These are phyloP conservation scores for Didymellaceae sp. DNA, from an alignment of 2,329 filamentous ascomycete genomes.

Conservation along the genomic window DNA sequence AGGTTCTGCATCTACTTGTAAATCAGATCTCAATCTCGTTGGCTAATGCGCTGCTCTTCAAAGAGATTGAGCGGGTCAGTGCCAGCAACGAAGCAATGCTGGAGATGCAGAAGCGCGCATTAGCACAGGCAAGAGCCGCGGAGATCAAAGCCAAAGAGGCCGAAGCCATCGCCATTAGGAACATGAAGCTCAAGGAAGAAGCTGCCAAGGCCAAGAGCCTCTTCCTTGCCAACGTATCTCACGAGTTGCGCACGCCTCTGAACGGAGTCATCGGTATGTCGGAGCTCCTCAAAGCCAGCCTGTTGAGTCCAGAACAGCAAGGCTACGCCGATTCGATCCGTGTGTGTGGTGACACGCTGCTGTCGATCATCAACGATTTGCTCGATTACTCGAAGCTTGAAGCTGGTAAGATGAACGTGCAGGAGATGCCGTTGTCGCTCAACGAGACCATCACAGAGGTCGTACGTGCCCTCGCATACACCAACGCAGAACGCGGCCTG, in stretches of 20 bases:
- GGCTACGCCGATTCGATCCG: constrained; percentile 69
- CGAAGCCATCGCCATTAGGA: constrained; percentile 76
- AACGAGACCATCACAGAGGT: constrained; percentile 69
- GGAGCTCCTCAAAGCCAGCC: constrained; percentile 65
- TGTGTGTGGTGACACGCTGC: constrained; percentile 65
- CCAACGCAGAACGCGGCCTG: constrained; percentile 66
- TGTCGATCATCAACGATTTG: constrained; percentile 61
- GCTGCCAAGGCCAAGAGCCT: constrained; percentile 83
- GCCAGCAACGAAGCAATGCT: constrained; percentile 81
- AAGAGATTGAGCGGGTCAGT: constrained; percentile 75
- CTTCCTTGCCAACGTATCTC: constrained; percentile 65
- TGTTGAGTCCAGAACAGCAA: constrained; percentile 63
- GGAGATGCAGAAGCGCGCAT: constrained; percentile 74
- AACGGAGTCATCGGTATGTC: constrained; percentile 65
- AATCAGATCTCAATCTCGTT: constrained; percentile 75
- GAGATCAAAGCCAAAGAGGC: constrained; percentile 79
- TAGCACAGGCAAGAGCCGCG: constrained; percentile 73
- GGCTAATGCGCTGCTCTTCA: constrained; percentile 69
- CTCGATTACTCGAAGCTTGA: constrained; percentile 61
- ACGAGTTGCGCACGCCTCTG: constrained; percentile 64
- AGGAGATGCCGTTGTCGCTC: constrained; percentile 60
- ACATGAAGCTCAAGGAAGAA: constrained; percentile 82
- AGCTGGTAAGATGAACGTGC: constrained; percentile 65
- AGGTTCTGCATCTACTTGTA: constrained; percentile 69
- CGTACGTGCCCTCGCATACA: constrained; percentile 67